These are phyloP conservation scores for Malbranchea cinnamomea DNA, from an alignment of 2,329 filamentous ascomycete species.

Conservation along the genomic window DNA sequence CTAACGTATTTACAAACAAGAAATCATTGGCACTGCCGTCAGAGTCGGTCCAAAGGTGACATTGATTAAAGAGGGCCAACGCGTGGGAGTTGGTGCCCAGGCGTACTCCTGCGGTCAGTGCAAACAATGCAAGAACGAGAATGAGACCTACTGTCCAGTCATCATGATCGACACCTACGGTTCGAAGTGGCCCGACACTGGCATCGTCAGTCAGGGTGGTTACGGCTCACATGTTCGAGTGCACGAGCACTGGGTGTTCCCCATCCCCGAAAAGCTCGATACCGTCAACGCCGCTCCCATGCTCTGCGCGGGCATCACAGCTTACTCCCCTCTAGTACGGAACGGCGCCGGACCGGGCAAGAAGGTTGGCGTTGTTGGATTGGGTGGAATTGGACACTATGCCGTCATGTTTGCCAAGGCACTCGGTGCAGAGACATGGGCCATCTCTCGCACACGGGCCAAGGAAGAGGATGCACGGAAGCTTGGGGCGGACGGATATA, in stretches of 20 bases:
- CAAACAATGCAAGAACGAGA: slow-evolving; percentile 48
- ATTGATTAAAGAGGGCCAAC: slow-evolving; percentile 44
- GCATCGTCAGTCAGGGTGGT: slow-evolving; percentile 50
- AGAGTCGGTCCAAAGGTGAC: slow-evolving; percentile 52
- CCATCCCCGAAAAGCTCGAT: slow-evolving; percentile 56
- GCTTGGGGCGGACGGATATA: slow-evolving; percentile 47
- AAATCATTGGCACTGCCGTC: slow-evolving; percentile 55
- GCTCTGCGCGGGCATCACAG: slow-evolving; percentile 73
- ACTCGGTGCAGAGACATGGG: slow-evolving; percentile 46
- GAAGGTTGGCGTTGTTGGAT: slow-evolving; percentile 26
- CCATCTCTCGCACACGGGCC: slow-evolving; percentile 42
- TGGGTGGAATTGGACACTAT: slow-evolving; percentile 57
- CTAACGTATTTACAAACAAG: slow-evolving; percentile 26
- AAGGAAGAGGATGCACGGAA: slow-evolving; percentile 47
- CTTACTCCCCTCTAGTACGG: slow-evolving; percentile 61
- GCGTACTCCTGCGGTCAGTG: slow-evolving; percentile 50
- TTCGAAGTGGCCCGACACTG: slow-evolving; percentile 34
- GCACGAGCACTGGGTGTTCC: slow-evolving; percentile 59
- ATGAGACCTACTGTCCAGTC: slow-evolving; percentile 53
- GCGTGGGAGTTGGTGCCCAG: slow-evolving; percentile 54
- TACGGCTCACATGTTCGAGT: slow-evolving; percentile 54
- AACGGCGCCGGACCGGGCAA: slow-evolving; percentile 57
- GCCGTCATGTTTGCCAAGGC: slow-evolving; percentile 56
- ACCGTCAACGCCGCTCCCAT: slow-evolving; percentile 54
- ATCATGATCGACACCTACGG: slow-evolving; percentile 36